Evolutionary conservation across 495 filamentous ascomycete species (phyloP).

Genomic region (Penicillium ucsense): DNA sequence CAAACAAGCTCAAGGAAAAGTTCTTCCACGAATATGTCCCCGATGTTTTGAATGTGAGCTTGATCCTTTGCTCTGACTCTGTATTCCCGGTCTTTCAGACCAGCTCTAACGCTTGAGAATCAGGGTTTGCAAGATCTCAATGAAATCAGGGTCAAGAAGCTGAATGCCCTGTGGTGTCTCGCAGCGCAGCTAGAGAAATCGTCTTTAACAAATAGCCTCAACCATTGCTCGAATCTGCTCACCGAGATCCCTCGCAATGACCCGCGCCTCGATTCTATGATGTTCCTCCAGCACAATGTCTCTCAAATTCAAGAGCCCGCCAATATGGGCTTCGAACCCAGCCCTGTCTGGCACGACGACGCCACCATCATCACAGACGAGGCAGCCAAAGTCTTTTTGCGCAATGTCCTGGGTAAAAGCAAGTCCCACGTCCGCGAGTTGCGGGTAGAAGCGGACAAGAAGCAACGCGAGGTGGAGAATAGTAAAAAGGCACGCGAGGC

Average conservation of each 20-base stretch:
- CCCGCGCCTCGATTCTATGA: conserved; percentile 84
- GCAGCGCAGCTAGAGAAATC: conserved; percentile 68
- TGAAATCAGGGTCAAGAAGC: conserved; percentile 69
- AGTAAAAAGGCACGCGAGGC: conserved; percentile 60
- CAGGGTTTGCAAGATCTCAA: conserved; percentile 80
- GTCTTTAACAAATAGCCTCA: conserved; percentile 59
- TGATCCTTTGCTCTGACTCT: background rate
- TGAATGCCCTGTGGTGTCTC: conserved; percentile 78
- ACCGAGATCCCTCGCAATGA: conserved; percentile 82
- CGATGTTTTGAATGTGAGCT: conserved; percentile 73
- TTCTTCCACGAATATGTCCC: conserved; percentile 97
- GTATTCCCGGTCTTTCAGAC: background rate
- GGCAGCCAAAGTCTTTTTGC: conserved; percentile 74
- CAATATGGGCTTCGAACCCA: conserved; percentile 83
- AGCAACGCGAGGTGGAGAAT: conserved; percentile 70
- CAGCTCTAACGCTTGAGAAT: background rate
- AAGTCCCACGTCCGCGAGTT: conserved; percentile 71
- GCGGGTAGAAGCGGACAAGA: conserved; percentile 72
- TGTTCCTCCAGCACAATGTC: conserved; percentile 92
- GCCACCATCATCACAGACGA: conserved; percentile 74
- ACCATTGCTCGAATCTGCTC: conserved; percentile 58
- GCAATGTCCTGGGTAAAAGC: conserved; percentile 84
- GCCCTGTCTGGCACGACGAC: conserved; percentile 96
- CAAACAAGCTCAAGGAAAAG: conserved; percentile 91
- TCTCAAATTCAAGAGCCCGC: conserved; percentile 68